phyloP scores from a whole-genome alignment of 2,329 filamentous ascomycete genomes.

The Sclerotinia borealis region DNA sequence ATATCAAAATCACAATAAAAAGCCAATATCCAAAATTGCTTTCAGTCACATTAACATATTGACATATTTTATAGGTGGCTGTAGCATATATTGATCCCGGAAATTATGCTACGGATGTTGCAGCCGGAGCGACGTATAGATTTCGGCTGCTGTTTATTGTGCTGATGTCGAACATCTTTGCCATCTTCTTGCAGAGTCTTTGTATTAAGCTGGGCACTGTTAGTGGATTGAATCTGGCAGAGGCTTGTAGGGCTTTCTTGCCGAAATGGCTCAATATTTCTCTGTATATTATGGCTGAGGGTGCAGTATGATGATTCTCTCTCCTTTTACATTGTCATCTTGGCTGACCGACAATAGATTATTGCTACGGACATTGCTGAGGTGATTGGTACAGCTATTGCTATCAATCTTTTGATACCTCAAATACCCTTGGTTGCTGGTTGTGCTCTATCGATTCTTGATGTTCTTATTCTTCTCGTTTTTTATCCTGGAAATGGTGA shows the following conservation, averaged over 20 bases:
- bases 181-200: conserved; percentile 51
- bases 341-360: conserved; percentile 34
- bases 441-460: conserved; percentile 61
- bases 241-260: conserved; percentile 43
- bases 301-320: conserved; percentile 32
- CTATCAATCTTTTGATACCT: conserved; percentile 58
- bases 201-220: conserved; percentile 51
- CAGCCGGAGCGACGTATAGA: conserved; percentile 47
- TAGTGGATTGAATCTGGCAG: conserved; percentile 48
- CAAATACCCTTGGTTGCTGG: conserved; percentile 60
- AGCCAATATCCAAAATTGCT: background rate
- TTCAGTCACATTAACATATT: conserved; percentile 3
- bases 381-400: conserved; percentile 63
- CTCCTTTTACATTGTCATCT: background rate
- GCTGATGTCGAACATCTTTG: conserved; percentile 51
- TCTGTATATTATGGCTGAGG: conserved; percentile 49
- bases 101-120: conserved; percentile 53
- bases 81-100: conserved; percentile 40
- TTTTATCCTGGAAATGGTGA: conserved; percentile 56
- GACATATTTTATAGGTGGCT: conserved; percentile 24
- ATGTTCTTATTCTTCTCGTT: conserved; percentile 61
- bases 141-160: conserved; percentile 51
- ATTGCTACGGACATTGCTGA: conserved; percentile 55
- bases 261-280: conserved; percentile 48
- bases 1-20: background rate